Evolutionary conservation across 768 basidiomycete genomes (phyloP).

Genomic region (Rhodocollybia butyracea): DNA sequence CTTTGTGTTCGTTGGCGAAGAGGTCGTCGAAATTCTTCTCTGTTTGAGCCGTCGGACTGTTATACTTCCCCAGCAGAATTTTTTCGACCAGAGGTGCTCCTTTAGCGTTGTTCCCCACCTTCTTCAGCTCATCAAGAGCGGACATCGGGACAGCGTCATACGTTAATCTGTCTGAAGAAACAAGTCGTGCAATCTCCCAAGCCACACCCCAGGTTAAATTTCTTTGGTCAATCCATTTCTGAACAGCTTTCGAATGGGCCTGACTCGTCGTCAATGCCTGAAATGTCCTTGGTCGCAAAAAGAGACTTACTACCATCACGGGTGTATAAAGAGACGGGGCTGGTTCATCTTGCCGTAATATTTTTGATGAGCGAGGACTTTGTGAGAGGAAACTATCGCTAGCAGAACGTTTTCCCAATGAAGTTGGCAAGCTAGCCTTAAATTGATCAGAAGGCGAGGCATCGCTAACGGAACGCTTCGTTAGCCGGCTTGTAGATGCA

Average conservation of each 20-base stretch:
- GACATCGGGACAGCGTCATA: conserved; percentile 20
- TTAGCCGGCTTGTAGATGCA: no score
- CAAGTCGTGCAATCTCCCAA: conserved; percentile 37
- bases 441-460: no score
- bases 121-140: conserved; percentile 18
- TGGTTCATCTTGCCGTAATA: not conserved
- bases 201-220: conserved; percentile 29
- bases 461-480: not conserved
- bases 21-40: not conserved
- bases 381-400: not conserved
- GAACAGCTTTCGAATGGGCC: conserved; percentile 1
- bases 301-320: not conserved
- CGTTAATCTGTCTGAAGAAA: conserved; percentile 16
- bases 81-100: conserved; percentile 20
- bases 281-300: not conserved
- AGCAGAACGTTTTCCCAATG: conserved; percentile 2
- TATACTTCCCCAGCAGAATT: conserved; percentile 10
- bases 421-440: not conserved
- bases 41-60: not conserved
- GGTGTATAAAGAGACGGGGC: not conserved
- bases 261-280: not conserved
- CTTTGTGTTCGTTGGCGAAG: conserved; percentile 13
- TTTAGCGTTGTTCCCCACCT: conserved; percentile 20
- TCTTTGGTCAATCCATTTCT: conserved; percentile 9
- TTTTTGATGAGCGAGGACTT: not conserved